Evolutionary conservation across 192 early-diverging fungal species (phyloP).

Genomic region (Podila horticola): DNA sequence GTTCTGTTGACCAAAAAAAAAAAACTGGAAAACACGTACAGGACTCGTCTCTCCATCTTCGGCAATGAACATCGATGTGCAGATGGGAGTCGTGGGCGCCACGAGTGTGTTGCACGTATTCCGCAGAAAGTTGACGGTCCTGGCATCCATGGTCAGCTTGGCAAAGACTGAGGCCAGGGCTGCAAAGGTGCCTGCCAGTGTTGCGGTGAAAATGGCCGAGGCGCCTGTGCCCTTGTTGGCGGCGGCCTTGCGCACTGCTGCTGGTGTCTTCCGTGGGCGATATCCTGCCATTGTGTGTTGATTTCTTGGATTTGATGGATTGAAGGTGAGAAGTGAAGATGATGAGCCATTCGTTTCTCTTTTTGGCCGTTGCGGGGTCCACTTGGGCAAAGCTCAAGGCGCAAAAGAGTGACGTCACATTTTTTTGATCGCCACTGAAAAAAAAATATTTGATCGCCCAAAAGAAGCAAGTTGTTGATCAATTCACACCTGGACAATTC

Average conservation of each 20-base stretch:
- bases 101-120: slow-evolving; percentile 33
- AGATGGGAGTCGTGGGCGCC: slow-evolving; percentile 39
- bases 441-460: too few relatives aligned
- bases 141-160: slow-evolving; percentile 74
- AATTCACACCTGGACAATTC: too few relatives aligned
- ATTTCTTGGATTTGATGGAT: not conserved
- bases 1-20: slow-evolving; percentile 15
- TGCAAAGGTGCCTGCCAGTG: slow-evolving; percentile 78
- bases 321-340: not conserved
- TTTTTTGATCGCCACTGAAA: too few relatives aligned
- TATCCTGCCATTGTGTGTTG: slow-evolving; percentile 31
- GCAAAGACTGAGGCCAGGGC: slow-evolving; percentile 83
- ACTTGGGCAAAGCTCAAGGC: not conserved
- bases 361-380: not conserved
- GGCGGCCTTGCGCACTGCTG: slow-evolving; percentile 17
- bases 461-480: too few relatives aligned
- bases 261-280: slow-evolving; percentile 37
- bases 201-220: slow-evolving; percentile 55
- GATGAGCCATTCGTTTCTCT: too few relatives aligned
- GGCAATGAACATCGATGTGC: slow-evolving; percentile 28
- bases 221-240: slow-evolving; percentile 4
- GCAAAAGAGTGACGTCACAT: too few relatives aligned
- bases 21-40: slow-evolving; percentile 6
- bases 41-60: slow-evolving; percentile 48
- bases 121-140: slow-evolving; percentile 54